phyloP scores from a whole-genome alignment of 2,329 filamentous ascomycete genomes.

The Domatiomyces globalis region DNA sequence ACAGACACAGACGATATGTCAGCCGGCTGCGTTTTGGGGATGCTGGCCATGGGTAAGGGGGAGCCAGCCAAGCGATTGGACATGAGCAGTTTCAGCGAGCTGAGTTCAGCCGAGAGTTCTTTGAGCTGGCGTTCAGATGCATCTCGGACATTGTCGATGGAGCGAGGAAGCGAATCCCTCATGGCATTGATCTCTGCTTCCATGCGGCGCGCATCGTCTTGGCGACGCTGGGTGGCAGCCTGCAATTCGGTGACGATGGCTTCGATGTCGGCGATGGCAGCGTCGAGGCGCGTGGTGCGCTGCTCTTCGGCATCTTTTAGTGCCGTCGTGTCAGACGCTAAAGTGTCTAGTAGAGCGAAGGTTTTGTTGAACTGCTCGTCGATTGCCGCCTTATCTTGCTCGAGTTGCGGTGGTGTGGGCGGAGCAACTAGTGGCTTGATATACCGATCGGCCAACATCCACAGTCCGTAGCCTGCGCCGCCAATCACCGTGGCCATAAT shows the following conservation, averaged over 20 bases:
- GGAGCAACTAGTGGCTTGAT: slow-evolving; percentile 81
- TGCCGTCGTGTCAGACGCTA: slow-evolving; percentile 74
- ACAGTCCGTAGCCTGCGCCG: slow-evolving; percentile 78
- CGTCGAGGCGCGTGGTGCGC: slow-evolving; percentile 69
- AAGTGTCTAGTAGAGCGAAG: slow-evolving; percentile 80
- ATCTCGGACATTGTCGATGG: slow-evolving; percentile 76
- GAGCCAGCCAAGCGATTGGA: slow-evolving; percentile 40
- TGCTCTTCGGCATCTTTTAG: slow-evolving; percentile 78
- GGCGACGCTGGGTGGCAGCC: slow-evolving; percentile 61
- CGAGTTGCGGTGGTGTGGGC: slow-evolving; percentile 81
- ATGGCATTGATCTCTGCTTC: slow-evolving; percentile 73
- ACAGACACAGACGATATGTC: slow-evolving; percentile 21
- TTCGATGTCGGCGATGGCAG: slow-evolving; percentile 70
- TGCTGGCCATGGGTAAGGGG: slow-evolving; percentile 19
- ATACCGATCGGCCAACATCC: slow-evolving; percentile 82
- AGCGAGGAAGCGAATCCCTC: slow-evolving; percentile 74
- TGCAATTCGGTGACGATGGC: slow-evolving; percentile 62
- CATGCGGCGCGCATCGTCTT: slow-evolving; percentile 75
- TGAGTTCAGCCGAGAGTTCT: slow-evolving; percentile 75
- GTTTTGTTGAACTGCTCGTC: slow-evolving; percentile 89
- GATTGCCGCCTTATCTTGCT: slow-evolving; percentile 84
- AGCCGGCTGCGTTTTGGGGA: slow-evolving; percentile 21
- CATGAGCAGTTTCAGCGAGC: slow-evolving; percentile 81
- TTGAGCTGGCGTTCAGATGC: slow-evolving; percentile 64
- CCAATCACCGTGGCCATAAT: slow-evolving; percentile 96